Evolutionary conservation across 2,329 filamentous ascomycete genomes (phyloP).

Genomic region (Scedosporium boydii): DNA sequence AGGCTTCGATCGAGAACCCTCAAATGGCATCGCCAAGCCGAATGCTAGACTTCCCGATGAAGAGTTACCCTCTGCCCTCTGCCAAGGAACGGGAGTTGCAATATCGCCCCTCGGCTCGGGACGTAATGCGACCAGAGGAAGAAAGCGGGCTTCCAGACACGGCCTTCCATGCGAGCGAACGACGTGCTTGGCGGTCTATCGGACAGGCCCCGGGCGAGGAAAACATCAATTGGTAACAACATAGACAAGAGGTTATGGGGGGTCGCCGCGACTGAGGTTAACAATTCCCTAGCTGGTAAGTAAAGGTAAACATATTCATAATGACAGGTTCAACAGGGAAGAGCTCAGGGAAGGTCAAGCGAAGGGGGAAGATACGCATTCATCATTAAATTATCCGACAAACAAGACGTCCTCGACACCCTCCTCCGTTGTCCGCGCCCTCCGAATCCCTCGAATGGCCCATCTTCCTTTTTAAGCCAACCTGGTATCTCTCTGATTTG

Average conservation of each 20-base stretch:
- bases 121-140: no score
- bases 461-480: background rate
- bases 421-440: background rate
- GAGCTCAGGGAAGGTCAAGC: background rate
- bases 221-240: background rate
- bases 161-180: no score
- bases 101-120: no score
- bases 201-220: background rate
- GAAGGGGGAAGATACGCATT: background rate
- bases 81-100: no score
- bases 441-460: background rate
- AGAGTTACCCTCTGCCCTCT: no score
- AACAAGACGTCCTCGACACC: background rate
- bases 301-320: background rate
- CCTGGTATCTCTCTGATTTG: background rate
- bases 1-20: background rate
- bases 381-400: background rate
- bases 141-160: no score
- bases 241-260: background rate
- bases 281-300: background rate
- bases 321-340: background rate
- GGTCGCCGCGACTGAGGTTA: background rate
- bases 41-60: background rate
- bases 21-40: background rate
- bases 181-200: background rate